Percentiles rank a stretch among this genome's conserved stretches.
Evolutionary conservation across 202 grass and related monocot species (phyloP).

Genomic region (Zizania palustris): DNA sequence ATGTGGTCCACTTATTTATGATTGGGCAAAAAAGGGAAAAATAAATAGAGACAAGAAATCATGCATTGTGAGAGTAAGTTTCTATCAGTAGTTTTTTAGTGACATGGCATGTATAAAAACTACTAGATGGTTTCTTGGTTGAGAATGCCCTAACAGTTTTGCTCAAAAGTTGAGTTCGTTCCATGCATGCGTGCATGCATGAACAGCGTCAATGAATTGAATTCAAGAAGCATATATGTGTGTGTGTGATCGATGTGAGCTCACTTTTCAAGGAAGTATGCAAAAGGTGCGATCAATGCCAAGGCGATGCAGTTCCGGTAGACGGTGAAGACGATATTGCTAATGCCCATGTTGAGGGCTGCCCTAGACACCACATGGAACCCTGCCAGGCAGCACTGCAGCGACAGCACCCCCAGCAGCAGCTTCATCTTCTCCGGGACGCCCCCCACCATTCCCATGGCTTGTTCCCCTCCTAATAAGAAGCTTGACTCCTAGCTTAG

Average conservation of each 20-base stretch:
- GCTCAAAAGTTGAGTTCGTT: not conserved
- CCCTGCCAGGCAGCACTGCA: constrained; percentile 70
- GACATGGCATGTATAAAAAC: no score
- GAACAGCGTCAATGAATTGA: not conserved
- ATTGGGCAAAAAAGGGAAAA: no score
- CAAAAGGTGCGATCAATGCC: constrained; percentile 59
- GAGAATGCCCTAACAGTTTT: no score
- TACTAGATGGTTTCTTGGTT: no score
- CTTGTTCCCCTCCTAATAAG: not conserved
- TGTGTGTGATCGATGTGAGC: no score
- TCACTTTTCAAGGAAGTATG: constrained; percentile 77
- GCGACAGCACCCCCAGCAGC: constrained; percentile 43
- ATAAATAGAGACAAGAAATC: no score
- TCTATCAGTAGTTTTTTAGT: no score
- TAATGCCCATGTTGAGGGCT: constrained; percentile 73
- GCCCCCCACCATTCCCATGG: constrained; percentile 44
- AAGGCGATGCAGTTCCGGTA: constrained; percentile 73
- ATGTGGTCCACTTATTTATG: no score
- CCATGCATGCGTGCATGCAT: not conserved
- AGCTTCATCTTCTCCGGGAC: constrained; percentile 62
- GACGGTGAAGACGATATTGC: constrained; percentile 68
- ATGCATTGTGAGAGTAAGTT: no score
- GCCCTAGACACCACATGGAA: constrained; percentile 70
- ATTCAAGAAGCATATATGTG: not conserved
- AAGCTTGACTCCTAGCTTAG: not conserved